Base-by-base conservation (phyloP, 345 rosid species). In the Cochlearia excelsa region DNA sequence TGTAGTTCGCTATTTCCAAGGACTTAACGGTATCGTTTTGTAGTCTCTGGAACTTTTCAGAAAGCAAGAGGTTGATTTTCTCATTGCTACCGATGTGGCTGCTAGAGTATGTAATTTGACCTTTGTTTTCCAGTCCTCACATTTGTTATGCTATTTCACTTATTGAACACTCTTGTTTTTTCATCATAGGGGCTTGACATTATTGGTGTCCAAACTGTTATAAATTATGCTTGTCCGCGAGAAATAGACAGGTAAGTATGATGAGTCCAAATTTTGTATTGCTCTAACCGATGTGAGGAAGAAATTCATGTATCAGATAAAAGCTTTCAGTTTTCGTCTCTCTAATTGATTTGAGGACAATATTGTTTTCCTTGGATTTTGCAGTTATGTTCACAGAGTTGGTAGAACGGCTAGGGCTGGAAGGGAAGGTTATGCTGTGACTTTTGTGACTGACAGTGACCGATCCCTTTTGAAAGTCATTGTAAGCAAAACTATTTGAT, bases 401-500 rank as follows among this genome's bases (percentile, higher is more conserved):
- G 99, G 99, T 60, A 86, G 96, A 54, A 89, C 96, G 48, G 99
- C 99, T 54, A 82, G 99, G 84, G 99, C 99, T 67, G 99, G 99
- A 6, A 84, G 95, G 78, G 84, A 87, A 77, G 97, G 99, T 61
- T 93, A 81, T 74, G 99, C 99, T 44, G 99, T 93, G 58, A 93
- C 97, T 27, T 85, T 93, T 67, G 72, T 89, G 67, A 84, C 97
- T 38, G 99, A 93, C 70, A 87, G 74, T 73, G 97, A 93, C 54
- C 88, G 94, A 10, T 83, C 99, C 61, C 87, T 93, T 53, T 71
- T 89, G 61, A 93, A 89, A 87, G 79, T 92, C 72, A 89, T 93
- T 75, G 99, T 89, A 62, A 85, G 95, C 45, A 4, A 51, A 51
- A 51, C 30, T 58, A 38, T 7, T 63, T 51, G 56, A 57, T 51